phyloP scores from a whole-genome alignment of 169 alveolate species.

The Eimeria necatrix region DNA sequence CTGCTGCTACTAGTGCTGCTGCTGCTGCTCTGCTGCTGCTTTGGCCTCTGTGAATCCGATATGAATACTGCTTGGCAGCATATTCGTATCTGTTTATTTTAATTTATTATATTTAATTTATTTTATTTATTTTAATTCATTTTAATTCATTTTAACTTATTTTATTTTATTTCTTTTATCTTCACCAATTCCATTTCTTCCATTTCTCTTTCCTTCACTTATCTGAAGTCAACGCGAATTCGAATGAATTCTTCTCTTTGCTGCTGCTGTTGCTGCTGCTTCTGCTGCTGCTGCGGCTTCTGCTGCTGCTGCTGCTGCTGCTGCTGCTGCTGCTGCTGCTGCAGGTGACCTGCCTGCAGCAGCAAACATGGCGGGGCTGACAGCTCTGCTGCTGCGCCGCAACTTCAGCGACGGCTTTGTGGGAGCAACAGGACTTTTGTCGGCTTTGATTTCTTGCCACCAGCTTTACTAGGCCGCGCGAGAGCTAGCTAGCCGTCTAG shows the following conservation, averaged over 20 bases:
- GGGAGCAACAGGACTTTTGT: slow-evolving; percentile 21
- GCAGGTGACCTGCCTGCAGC: slow-evolving; percentile 30
- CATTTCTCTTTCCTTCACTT: not conserved
- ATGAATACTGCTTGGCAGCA: not conserved
- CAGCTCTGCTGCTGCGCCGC: slow-evolving; percentile 15
- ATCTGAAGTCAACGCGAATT: too few species aligned
- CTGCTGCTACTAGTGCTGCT: not conserved
- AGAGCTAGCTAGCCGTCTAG: not conserved
- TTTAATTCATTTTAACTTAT: not conserved
- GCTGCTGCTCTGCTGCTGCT: too few species aligned
- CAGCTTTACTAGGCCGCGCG: slow-evolving; percentile 25
- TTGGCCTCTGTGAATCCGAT: not conserved
- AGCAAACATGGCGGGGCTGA: not conserved
- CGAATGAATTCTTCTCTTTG: not conserved
- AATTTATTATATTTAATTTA: not conserved
- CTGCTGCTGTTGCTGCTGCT: slow-evolving; percentile 8
- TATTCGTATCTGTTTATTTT: not conserved
- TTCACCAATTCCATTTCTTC: too few species aligned
- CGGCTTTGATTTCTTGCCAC: not conserved
- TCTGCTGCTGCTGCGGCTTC: not conserved
- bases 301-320: not conserved
- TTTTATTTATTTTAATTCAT: not conserved
- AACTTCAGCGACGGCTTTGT: slow-evolving; percentile 41
- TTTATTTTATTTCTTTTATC: not conserved
- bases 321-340: slow-evolving; percentile 8